Percentiles rank a stretch among this genome's conserved stretches.
Evolutionary conservation across 495 filamentous ascomycete genomes (phyloP).

Genomic region (Penicillium nucicola): DNA sequence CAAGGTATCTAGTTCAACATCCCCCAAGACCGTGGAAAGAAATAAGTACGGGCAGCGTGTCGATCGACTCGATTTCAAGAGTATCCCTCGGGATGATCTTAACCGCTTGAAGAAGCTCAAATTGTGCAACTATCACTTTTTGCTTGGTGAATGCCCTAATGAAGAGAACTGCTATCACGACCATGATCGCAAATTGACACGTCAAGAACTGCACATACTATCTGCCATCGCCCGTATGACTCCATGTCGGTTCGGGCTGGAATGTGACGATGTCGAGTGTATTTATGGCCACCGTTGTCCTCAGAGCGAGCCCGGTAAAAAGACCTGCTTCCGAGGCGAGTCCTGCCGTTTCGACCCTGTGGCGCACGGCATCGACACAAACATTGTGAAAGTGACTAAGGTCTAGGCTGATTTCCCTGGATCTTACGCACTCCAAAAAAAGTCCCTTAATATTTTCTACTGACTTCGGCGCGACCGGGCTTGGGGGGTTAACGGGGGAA

Average conservation of each 20-base stretch:
- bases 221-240: conserved; percentile 72
- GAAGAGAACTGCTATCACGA: conserved; percentile 67
- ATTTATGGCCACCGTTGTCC: conserved; percentile 76
- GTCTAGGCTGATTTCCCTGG: conserved; percentile 26
- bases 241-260: conserved; percentile 70
- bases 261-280: conserved; percentile 73
- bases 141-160: conserved; percentile 70
- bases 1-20: conserved; percentile 48
- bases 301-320: conserved; percentile 45
- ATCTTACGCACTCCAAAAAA: background rate
- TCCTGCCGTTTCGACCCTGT: conserved; percentile 49
- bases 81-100: conserved; percentile 56
- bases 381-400: conserved; percentile 51
- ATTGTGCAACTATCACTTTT: conserved; percentile 81
- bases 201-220: conserved; percentile 64
- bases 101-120: conserved; percentile 66
- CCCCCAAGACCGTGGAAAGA: conserved; percentile 55
- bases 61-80: conserved; percentile 52
- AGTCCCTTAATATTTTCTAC: conserved; percentile 1
- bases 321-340: conserved; percentile 49
- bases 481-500: conserved; percentile 5
- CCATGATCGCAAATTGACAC: conserved; percentile 67
- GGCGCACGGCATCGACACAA: conserved; percentile 51
- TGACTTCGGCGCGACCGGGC: conserved; percentile 4
- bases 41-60: conserved; percentile 74